These are phyloP conservation scores for Epichloe uncinata DNA, from an alignment of 2,329 filamentous ascomycete genomes.

Conservation along the genomic window DNA sequence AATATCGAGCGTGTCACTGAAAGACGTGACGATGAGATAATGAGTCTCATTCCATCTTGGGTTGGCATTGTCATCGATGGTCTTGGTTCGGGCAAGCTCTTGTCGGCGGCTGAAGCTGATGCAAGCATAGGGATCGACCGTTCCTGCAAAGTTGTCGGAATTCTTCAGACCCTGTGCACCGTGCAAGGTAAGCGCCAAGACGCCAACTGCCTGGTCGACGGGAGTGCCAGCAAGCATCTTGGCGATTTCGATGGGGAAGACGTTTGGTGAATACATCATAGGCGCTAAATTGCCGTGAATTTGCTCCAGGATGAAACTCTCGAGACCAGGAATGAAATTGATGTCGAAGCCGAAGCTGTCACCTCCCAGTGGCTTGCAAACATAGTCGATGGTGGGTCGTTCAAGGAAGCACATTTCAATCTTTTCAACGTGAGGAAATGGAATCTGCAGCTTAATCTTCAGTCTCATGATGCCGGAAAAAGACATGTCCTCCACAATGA, in stretches of 20 bases:
- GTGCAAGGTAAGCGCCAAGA: conserved; percentile 82
- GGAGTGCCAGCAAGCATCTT: conserved; percentile 94
- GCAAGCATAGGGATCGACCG: conserved; percentile 77
- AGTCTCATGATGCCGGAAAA: conserved; percentile 93
- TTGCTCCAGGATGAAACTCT: conserved; percentile 87
- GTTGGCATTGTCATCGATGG: conserved; percentile 67
- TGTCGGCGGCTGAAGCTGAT: conserved; percentile 75
- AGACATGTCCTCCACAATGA: conserved; percentile 96
- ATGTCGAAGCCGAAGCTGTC: conserved; percentile 96
- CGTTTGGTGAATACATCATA: conserved; percentile 97
- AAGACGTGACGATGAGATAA: conserved; percentile 85
- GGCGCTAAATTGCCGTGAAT: conserved; percentile 88
- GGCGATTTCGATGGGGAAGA: conserved; percentile 95
- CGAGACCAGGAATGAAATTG: conserved; percentile 93
- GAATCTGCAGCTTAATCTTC: conserved; percentile 93
- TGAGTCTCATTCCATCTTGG: conserved; percentile 95
- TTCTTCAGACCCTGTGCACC: conserved; percentile 90
- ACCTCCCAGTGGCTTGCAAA: conserved; percentile 96
- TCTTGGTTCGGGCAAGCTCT: conserved; percentile 80
- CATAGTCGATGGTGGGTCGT: conserved; percentile 82
- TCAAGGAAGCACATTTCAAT: conserved; percentile 93
- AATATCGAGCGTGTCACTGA: conserved; percentile 76
- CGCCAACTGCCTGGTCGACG: conserved; percentile 90
- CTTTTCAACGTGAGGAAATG: conserved; percentile 89
- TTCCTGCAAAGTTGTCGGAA: conserved; percentile 82